phyloP scores from a whole-genome alignment of 2,329 filamentous ascomycete species.

The Talaromyces marneffei region DNA sequence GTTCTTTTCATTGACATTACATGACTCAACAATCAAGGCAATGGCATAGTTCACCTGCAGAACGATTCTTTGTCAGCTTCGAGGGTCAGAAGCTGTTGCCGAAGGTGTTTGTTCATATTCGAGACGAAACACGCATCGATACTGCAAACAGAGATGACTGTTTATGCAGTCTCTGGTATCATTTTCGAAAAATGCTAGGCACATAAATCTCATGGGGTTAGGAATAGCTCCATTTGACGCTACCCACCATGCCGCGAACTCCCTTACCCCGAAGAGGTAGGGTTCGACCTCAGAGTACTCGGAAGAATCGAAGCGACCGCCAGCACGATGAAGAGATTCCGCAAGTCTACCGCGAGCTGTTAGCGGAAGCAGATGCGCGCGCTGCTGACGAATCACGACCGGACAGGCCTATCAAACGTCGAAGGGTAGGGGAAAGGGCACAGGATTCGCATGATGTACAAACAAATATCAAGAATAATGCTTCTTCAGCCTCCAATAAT shows the following conservation, averaged over 20 bases:
- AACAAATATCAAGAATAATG: slow-evolving; percentile 6
- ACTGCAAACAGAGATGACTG: background rate
- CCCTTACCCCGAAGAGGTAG: slow-evolving; percentile 9
- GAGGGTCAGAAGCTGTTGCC: no score
- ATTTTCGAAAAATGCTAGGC: background rate
- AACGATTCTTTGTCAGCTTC: no score
- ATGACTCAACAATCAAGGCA: background rate
- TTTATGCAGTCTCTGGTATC: background rate
- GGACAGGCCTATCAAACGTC: slow-evolving; percentile 33
- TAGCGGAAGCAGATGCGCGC: slow-evolving; percentile 35
- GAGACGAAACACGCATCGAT: background rate
- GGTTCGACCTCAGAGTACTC: slow-evolving; percentile 12
- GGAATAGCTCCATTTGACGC: background rate
- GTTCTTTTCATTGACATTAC: background rate
- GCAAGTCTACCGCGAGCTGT: slow-evolving; percentile 38
- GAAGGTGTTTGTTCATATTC: background rate
- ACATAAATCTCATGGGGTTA: slow-evolving; percentile 11
- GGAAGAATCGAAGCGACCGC: slow-evolving; percentile 7
- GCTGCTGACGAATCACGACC: slow-evolving; percentile 21
- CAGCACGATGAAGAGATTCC: slow-evolving; percentile 25
- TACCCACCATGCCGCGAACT: slow-evolving; percentile 12
- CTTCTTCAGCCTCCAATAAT: slow-evolving; percentile 2
- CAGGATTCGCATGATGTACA: slow-evolving; percentile 17
- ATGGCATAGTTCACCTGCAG: background rate
- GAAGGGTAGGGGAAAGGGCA: slow-evolving; percentile 30